A percentile compares a stretch with the other conserved stretches of the same genome.
phyloP scores from a whole-genome alignment of 2,329 filamentous ascomycete species.

The Chalara sp. region DNA sequence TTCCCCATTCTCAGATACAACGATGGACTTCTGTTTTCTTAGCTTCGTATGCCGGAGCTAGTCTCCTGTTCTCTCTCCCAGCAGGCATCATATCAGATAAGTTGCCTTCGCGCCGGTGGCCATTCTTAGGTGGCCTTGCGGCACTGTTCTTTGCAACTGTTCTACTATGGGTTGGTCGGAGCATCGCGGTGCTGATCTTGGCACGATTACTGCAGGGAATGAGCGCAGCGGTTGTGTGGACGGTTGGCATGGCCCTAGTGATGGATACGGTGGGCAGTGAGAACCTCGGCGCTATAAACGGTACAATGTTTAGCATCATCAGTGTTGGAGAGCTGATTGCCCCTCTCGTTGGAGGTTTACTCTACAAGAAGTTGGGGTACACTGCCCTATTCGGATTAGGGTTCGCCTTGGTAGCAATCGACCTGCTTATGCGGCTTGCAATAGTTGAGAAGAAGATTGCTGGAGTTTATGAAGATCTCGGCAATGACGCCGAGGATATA shows the following conservation, averaged over 20 bases:
- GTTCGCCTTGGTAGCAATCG: conserved; percentile 45
- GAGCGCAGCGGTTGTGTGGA: conserved; percentile 66
- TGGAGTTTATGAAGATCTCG: conserved; percentile 23
- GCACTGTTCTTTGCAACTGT: conserved; percentile 38
- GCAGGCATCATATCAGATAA: conserved; percentile 42
- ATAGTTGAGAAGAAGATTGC: conserved; percentile 49
- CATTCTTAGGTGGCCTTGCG: conserved; percentile 53
- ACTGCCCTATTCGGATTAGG: conserved; percentile 50
- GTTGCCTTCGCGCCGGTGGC: conserved; percentile 50
- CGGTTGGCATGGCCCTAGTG: conserved; percentile 61
- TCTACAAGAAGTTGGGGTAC: conserved; percentile 40
- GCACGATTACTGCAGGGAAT: conserved; percentile 8
- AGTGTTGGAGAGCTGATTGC: conserved; percentile 48
- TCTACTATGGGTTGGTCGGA: conserved; percentile 48
- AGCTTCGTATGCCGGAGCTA: background rate
- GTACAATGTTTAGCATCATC: conserved; percentile 52
- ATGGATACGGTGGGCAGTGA: conserved; percentile 60
- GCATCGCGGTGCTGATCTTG: conserved; percentile 1
- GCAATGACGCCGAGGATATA: background rate
- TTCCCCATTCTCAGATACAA: conserved; percentile 1
- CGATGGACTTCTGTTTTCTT: background rate
- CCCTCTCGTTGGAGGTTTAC: conserved; percentile 28
- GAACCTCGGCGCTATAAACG: conserved; percentile 53
- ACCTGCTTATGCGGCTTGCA: conserved; percentile 45
- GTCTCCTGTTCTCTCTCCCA: background rate